Evolutionary conservation across 192 early-diverging fungal genomes (phyloP).

Genomic region (Coemansia sp.): DNA sequence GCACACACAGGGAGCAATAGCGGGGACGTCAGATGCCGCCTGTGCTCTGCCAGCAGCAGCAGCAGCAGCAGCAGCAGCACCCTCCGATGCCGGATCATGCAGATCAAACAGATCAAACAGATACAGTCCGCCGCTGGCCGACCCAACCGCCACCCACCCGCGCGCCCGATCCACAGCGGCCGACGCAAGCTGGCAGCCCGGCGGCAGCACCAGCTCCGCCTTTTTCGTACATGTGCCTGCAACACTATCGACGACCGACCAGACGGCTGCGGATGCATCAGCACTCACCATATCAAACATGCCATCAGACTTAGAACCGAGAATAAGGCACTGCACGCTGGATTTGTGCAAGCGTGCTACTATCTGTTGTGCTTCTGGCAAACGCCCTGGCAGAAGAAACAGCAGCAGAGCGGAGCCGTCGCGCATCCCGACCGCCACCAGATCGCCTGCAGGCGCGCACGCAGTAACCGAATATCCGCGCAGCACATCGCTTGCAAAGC

Average conservation of each 20-base stretch:
- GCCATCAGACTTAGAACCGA: not conserved
- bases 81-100: not conserved
- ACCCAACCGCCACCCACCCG: constrained; percentile 21
- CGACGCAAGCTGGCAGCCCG: constrained; percentile 7
- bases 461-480: constrained; percentile 26
- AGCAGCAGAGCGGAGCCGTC: constrained; percentile 31
- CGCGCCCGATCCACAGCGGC: constrained; percentile 6
- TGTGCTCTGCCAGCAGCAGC: no score
- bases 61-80: no score
- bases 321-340: not conserved
- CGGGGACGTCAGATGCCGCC: no score
- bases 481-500: constrained; percentile 4
- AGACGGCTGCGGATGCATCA: not conserved
- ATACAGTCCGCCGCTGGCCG: constrained; percentile 16
- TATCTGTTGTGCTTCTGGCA: no score
- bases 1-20: not conserved
- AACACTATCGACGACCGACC: not conserved
- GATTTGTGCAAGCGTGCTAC: constrained; percentile 10
- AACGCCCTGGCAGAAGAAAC: no score
- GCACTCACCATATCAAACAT: constrained; percentile 4
- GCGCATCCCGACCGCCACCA: constrained; percentile 31
- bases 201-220: constrained; percentile 6
- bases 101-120: constrained; percentile 2
- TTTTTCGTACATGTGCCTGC: not conserved
- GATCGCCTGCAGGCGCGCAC: constrained; percentile 1